Conservation (phyloP, 345 rosid species). For the Corchorus capsularis region DNA sequence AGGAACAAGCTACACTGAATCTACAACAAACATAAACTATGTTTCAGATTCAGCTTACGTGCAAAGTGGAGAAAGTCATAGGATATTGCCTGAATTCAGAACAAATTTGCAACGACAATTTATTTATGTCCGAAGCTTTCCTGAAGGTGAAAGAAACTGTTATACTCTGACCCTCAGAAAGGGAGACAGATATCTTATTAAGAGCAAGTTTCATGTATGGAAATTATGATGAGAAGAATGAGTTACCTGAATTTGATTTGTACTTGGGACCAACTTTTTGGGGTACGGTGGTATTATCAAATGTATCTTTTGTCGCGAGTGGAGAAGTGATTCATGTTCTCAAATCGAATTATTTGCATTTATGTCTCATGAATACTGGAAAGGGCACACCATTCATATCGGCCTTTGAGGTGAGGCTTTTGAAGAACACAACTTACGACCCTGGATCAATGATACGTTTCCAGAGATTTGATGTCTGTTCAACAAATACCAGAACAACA, state of each 20-base stretch:
- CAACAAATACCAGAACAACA: too few species aligned
- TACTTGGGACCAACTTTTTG: too few species aligned
- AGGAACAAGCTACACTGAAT: neutral
- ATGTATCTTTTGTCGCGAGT: too few species aligned
- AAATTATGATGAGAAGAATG: conserved; percentile 28
- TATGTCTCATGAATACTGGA: too few species aligned
- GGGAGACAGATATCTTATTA: conserved; percentile 30
- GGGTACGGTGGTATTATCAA: too few species aligned
- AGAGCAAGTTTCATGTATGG: conserved; percentile 39
- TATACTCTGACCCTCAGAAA: conserved; percentile 16
- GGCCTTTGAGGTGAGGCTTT: too few species aligned
- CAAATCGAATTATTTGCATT: too few species aligned
- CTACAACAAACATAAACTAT: neutral
- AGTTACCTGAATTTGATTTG: conserved; percentile 26
- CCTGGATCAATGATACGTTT: too few species aligned
- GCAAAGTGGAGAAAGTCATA: conserved; percentile 14
- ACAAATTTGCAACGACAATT: neutral
- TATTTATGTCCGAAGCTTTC: conserved; percentile 25
- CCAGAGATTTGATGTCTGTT: too few species aligned
- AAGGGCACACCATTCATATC: too few species aligned
- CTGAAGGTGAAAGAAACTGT: conserved; percentile 35
- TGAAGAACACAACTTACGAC: too few species aligned
- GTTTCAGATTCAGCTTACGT: conserved; percentile 16
- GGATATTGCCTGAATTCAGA: neutral
- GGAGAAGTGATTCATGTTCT: too few species aligned